A percentile compares a stretch with the other conserved stretches of the same genome.
Evolutionary conservation across 768 basidiomycete species (phyloP).

Genomic region (Tylopilus subfusipes): DNA sequence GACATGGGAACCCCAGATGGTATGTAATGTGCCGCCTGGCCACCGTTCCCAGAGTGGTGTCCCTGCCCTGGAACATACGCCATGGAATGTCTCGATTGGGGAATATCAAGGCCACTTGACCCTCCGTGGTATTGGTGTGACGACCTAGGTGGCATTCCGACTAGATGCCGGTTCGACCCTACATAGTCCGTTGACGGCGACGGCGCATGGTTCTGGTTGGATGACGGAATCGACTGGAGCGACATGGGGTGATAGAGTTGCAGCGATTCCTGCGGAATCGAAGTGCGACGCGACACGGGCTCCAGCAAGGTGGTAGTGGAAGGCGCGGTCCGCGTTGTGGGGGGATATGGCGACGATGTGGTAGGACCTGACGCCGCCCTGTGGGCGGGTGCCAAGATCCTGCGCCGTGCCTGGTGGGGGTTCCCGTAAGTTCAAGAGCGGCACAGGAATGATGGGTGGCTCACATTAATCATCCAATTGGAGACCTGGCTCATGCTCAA

Average conservation of each 20-base stretch:
- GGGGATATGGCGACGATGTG: constrained; percentile 71
- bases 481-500: constrained; percentile 87
- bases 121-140: constrained; percentile 29
- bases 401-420: constrained; percentile 61
- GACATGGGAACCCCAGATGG: constrained; percentile 47
- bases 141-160: constrained; percentile 39
- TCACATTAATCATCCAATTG: constrained; percentile 90
- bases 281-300: constrained; percentile 51
- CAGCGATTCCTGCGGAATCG: constrained; percentile 66
- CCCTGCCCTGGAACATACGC: constrained; percentile 37
- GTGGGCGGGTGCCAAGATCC: constrained; percentile 80
- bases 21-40: constrained; percentile 29
- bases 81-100: constrained; percentile 39
- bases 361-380: constrained; percentile 73
- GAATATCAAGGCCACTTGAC: constrained; percentile 21
- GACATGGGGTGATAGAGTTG: constrained; percentile 80
- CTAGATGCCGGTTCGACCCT: constrained; percentile 43
- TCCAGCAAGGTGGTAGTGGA: constrained; percentile 29
- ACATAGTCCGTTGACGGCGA: constrained; percentile 39
- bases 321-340: constrained; percentile 33
- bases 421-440: constrained; percentile 11
- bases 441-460: constrained; percentile 23
- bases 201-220: constrained; percentile 33
- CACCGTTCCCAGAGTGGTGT: constrained; percentile 40
- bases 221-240: constrained; percentile 49